A percentile compares a stretch with the other conserved stretches of the same genome.
phyloP scores from a whole-genome alignment of 169 alveolate species.

The Toxoplasma gondii region DNA sequence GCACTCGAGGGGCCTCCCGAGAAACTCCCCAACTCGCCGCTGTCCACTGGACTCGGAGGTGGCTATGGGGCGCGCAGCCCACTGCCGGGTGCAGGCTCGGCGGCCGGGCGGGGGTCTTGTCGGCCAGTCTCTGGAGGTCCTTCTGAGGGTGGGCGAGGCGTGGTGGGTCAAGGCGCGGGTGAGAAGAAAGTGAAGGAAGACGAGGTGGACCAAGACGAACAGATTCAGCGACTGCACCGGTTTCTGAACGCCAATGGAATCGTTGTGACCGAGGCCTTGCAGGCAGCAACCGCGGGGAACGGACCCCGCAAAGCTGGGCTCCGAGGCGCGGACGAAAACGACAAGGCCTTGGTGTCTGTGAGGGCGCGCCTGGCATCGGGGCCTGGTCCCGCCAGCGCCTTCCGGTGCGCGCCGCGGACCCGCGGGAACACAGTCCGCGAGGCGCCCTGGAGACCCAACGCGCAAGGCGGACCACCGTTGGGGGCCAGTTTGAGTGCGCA shows the following conservation, averaged over 20 bases:
- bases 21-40: no score
- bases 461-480: not conserved
- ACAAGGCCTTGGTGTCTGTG: not conserved
- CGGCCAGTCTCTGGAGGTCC: not conserved
- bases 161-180: not conserved
- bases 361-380: not conserved
- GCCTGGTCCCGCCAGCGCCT: not conserved
- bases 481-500: not conserved
- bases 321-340: not conserved
- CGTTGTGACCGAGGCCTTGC: not conserved
- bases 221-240: not conserved
- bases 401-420: not conserved
- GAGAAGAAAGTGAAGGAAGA: not conserved
- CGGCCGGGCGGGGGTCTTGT: not conserved
- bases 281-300: not conserved
- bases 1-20: no score
- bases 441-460: not conserved
- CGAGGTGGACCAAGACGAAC: not conserved
- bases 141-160: not conserved
- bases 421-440: not conserved
- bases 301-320: not conserved
- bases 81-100: not conserved
- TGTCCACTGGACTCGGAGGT: no score
- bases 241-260: not conserved
- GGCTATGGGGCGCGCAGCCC: no score